phyloP scores from a whole-genome alignment of 192 early-diverging fungal species.

The Fimicolochytrium jonesii region DNA sequence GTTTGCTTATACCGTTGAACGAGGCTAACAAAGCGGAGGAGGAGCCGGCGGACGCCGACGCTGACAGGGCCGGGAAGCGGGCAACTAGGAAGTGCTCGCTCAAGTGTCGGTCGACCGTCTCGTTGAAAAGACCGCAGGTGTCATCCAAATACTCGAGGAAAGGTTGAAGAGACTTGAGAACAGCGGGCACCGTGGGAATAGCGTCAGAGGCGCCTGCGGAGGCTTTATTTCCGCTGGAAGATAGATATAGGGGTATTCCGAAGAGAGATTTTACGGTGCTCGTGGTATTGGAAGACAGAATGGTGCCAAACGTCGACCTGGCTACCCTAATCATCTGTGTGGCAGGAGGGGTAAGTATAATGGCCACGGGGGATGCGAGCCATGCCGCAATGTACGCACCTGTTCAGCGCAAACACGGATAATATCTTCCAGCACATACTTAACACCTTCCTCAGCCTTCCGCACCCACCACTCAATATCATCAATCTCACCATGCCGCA shows the following conservation, averaged over 20 bases:
- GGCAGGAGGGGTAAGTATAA: not conserved
- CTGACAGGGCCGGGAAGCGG: too few relatives aligned
- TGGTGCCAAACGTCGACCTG: not conserved
- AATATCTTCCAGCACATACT: constrained; percentile 40
- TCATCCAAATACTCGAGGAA: constrained; percentile 33
- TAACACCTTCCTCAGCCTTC: constrained; percentile 29
- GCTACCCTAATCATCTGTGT: not conserved
- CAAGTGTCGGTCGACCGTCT: constrained; percentile 31
- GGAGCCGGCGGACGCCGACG: too few relatives aligned
- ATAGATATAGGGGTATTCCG: not conserved
- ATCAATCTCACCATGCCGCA: constrained; percentile 37
- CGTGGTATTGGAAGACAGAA: not conserved
- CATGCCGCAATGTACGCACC: constrained; percentile 14
- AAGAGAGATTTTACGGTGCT: not conserved
- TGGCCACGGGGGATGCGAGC: not conserved
- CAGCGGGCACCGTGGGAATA: not conserved
- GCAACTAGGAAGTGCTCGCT: constrained; percentile 23
- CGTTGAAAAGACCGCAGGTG: constrained; percentile 30
- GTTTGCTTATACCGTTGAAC: not conserved
- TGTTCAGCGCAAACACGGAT: constrained; percentile 30
- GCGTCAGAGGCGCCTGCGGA: not conserved
- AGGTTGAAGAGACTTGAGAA: constrained; percentile 7
- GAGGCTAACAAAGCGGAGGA: not conserved
- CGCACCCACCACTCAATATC: constrained; percentile 40
- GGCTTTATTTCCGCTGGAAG: not conserved